Conservation (phyloP, 1,139 yeast genomes). For the Suhomyces ambrosiae region DNA sequence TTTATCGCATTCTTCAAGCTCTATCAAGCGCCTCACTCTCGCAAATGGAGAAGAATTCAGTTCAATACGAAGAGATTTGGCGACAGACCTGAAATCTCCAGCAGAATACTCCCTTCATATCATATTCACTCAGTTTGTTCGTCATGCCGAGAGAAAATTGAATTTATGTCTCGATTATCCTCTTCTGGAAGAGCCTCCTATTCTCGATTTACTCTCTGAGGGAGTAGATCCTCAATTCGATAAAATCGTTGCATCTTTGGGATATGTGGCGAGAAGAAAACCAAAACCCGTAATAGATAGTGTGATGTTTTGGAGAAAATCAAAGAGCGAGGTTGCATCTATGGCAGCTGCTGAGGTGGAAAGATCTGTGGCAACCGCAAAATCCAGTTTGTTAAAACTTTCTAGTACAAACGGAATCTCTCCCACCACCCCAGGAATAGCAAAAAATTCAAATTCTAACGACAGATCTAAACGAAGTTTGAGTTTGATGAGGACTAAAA, state of each 20-base stretch:
- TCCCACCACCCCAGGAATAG: constrained; percentile 21
- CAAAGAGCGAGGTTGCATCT: constrained; percentile 81
- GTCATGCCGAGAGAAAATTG: constrained; percentile 86
- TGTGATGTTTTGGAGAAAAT: constrained; percentile 97
- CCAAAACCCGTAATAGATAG: constrained; percentile 97
- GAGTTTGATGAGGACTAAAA: constrained; percentile 45
- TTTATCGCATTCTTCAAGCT: constrained; percentile 21
- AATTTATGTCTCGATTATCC: constrained; percentile 73
- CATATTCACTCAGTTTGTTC: constrained; percentile 90
- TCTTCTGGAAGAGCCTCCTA: constrained; percentile 73
- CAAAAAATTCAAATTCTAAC: constrained; percentile 17
- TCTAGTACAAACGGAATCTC: constrained; percentile 3
- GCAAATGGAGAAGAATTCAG: constrained; percentile 39
- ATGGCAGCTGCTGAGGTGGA: constrained; percentile 70
- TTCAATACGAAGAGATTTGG: constrained; percentile 47
- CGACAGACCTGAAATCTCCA: constrained; percentile 74
- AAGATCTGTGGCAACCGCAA: constrained; percentile 28
- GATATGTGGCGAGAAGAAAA: constrained; percentile 84
- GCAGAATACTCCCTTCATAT: constrained; percentile 94
- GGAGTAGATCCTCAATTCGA: constrained; percentile 89
- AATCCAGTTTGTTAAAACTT: constrained; percentile 12
- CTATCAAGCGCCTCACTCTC: constrained; percentile 28
- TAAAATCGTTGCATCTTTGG: constrained; percentile 79
- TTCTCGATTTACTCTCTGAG: constrained; percentile 77
- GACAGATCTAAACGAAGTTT: constrained; percentile 40